Base-by-base conservation (phyloP, 2,329 filamentous ascomycete genomes). In the Exophiala spinifera region DNA sequence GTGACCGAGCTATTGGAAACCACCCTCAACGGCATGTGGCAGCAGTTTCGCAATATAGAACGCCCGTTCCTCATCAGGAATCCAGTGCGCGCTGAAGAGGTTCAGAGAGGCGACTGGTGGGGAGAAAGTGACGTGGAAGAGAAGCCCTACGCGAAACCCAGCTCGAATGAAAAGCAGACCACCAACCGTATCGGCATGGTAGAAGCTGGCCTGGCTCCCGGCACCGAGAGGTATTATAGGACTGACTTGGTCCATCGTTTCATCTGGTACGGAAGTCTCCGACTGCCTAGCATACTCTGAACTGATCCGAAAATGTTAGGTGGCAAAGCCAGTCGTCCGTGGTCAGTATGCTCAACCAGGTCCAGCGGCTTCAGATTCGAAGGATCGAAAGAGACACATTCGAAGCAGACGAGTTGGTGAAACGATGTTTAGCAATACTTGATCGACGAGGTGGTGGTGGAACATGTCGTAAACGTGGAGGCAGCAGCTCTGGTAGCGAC, bases 311-410 rank as follows among this genome's bases (percentile, higher is more conserved):
- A 6, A 3, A 13, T 21, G 4, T 21, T 15, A 54, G 55, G 55
- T 62, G 62, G 60, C 56, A 60, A 51, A 58, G 45, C 21, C 44
- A 52, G 46, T 47, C 43, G 11, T 21, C 55, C n/a, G 49, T 62
- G 2, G 40, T 47, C 3, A 33, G 37, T 11, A 51, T 64, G 58
- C 40, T 58, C 14, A 40, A 56, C 37, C 56, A 55, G 28, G 54
- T 64, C 13, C 60, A 60, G 36, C 49, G 62, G 17, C 43, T 64
- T 11, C 62, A 61, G 45, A 62, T 64, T 25, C 53, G 59, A 21
- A 53, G 61, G 31, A 61, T 63, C 13, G 60, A 64, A 37, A 43
- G 56, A 40, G 58, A 62, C 15, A 46, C 53, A 8, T 59, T 57
- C 31, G 62, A 64, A 37, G 49, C 49, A 3, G 53, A 60, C 19